Evolutionary conservation across 2,329 filamentous ascomycete species (phyloP).

Genomic region (Pyrenochaeta sp.): DNA sequence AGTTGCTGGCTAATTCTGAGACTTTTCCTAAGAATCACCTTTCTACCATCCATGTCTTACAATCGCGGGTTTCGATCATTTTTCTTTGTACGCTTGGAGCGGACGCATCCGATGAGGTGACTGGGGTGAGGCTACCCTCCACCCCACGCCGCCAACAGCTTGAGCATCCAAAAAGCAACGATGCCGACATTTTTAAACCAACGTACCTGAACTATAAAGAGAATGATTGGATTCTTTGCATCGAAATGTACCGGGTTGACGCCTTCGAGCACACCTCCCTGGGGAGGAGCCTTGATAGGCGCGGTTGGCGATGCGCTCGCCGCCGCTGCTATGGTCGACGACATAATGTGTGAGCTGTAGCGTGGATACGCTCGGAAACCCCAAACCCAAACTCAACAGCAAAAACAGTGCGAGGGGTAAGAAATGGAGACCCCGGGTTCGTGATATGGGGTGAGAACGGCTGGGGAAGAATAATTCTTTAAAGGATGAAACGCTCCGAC

Average conservation of each 20-base stretch:
- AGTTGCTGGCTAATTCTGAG: background rate
- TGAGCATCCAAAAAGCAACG: background rate
- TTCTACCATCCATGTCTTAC: background rate
- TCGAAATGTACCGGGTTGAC: slow-evolving; percentile 72
- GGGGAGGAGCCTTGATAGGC: slow-evolving; percentile 49
- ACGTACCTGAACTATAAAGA: slow-evolving; percentile 77
- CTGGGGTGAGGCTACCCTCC: background rate
- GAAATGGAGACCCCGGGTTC: background rate
- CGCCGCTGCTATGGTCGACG: slow-evolving; percentile 23
- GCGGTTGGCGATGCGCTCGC: slow-evolving; percentile 22
- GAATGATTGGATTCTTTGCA: slow-evolving; percentile 72
- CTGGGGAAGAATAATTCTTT: background rate
- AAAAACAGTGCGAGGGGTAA: background rate
- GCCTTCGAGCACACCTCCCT: slow-evolving; percentile 75
- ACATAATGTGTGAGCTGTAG: slow-evolving; percentile 25
- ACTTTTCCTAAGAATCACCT: background rate
- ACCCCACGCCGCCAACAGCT: background rate
- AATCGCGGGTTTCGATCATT: no score
- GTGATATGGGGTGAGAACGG: background rate
- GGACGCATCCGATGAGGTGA: background rate
- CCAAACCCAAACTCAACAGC: slow-evolving; percentile 7
- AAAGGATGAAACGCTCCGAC: slow-evolving; percentile 1
- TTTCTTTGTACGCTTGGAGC: no score
- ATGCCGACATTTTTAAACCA: background rate
- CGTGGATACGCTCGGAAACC: slow-evolving; percentile 5